A percentile compares a stretch with the other conserved stretches of the same genome.
These are phyloP conservation scores for Xylaria palmicola DNA, from an alignment of 495 filamentous ascomycete species.

Conservation along the genomic window DNA sequence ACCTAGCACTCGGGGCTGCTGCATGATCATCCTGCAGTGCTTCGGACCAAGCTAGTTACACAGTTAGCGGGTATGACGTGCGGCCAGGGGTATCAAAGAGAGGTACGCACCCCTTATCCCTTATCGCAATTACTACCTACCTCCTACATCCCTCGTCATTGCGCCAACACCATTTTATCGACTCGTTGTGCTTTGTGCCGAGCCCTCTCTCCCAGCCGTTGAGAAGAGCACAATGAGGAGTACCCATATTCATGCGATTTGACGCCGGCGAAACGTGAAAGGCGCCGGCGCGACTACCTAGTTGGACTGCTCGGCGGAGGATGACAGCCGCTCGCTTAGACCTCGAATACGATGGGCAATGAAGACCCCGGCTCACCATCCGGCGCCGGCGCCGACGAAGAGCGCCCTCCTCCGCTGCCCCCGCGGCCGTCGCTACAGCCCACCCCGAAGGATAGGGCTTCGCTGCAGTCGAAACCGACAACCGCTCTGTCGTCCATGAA, in stretches of 20 bases:
- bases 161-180: too few relatives aligned
- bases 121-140: too few relatives aligned
- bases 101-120: too few relatives aligned
- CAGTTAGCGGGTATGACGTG: conserved; percentile 8
- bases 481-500: conserved; percentile 76
- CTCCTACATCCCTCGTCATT: too few relatives aligned
- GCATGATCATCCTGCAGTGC: too few relatives aligned
- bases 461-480: conserved; percentile 72
- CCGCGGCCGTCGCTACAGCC: conserved; percentile 53
- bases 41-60: not conserved
- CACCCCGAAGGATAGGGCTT: conserved; percentile 27
- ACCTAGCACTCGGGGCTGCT: too few relatives aligned
- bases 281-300: not conserved
- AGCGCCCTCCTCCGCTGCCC: conserved; percentile 62
- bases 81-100: not conserved
- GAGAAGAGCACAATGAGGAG: not conserved
- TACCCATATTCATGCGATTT: not conserved
- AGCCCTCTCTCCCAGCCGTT: not conserved
- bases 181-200: not conserved
- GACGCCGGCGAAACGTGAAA: conserved; percentile 4
- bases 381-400: conserved; percentile 28
- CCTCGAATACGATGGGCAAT: conserved; percentile 22
- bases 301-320: conserved; percentile 10
- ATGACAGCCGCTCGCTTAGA: conserved; percentile 23
- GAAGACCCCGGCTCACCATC: conserved; percentile 26